phyloP scores from a whole-genome alignment of 2,329 filamentous ascomycete species.

The Fusarium virguliforme region DNA sequence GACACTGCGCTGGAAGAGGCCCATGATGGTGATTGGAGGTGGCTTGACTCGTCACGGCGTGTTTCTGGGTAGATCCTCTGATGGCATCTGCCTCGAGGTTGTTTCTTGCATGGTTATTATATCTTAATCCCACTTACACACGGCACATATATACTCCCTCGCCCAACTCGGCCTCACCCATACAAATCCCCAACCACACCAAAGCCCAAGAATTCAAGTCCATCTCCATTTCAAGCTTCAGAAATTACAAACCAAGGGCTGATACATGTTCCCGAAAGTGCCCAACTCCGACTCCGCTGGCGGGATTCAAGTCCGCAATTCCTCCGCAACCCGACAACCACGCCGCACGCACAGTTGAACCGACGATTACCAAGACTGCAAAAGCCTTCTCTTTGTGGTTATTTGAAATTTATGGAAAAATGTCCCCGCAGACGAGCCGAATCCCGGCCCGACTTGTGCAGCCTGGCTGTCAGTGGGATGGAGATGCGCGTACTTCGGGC shows the following conservation, averaged over 20 bases:
- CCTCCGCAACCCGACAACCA: slow-evolving; percentile 6
- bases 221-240: background rate
- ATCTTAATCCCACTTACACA: background rate
- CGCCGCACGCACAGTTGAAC: background rate
- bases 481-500: too few species aligned
- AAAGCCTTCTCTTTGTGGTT: background rate
- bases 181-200: background rate
- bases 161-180: background rate
- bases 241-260: background rate
- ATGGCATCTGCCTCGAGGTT: background rate
- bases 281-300: background rate
- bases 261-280: background rate
- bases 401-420: background rate
- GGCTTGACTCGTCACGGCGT: accelerated
- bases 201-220: background rate
- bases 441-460: background rate
- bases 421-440: slow-evolving; percentile 17
- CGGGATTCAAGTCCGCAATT: slow-evolving; percentile 7
- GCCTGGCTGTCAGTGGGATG: background rate
- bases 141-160: background rate
- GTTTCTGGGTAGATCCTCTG: accelerated
- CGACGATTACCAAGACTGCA: background rate
- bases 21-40: slow-evolving; percentile 1
- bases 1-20: slow-evolving; percentile 32
- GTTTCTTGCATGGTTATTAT: background rate